These are phyloP conservation scores for Penicillium sp. DNA, from an alignment of 2,329 filamentous ascomycete species.

Conservation along the genomic window DNA sequence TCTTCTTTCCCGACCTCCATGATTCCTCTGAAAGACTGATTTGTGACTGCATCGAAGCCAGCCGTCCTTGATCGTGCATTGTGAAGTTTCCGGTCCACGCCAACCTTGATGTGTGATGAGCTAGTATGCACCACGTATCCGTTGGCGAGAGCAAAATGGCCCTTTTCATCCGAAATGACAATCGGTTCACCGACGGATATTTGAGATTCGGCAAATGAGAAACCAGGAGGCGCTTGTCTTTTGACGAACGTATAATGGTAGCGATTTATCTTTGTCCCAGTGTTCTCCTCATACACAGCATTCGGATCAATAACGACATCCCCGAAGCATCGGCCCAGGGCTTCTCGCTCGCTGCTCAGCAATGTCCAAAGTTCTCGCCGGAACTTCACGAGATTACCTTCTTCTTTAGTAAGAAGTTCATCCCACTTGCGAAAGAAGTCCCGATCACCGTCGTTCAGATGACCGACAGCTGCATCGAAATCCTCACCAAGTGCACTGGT, in stretches of 20 bases:
- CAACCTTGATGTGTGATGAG: slow-evolving; percentile 74
- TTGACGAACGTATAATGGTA: slow-evolving; percentile 85
- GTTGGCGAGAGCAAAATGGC: slow-evolving; percentile 91
- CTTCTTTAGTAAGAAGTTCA: slow-evolving; percentile 85
- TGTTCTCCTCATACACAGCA: slow-evolving; percentile 66
- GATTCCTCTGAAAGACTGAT: slow-evolving; percentile 86
- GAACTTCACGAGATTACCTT: slow-evolving; percentile 82
- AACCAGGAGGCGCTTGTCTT: slow-evolving; percentile 56
- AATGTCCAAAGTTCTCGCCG: slow-evolving; percentile 94
- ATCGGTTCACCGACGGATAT: slow-evolving; percentile 83
- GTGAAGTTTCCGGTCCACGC: slow-evolving; percentile 85
- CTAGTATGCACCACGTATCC: slow-evolving; percentile 80
- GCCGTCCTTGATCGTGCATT: slow-evolving; percentile 73
- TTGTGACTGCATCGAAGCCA: slow-evolving; percentile 71
- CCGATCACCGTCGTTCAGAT: slow-evolving; percentile 70
- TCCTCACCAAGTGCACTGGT: slow-evolving; percentile 76
- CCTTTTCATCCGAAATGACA: slow-evolving; percentile 92
- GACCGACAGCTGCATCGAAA: slow-evolving; percentile 75
- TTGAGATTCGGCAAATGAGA: slow-evolving; percentile 90
- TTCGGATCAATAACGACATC: slow-evolving; percentile 80
- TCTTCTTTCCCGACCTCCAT: slow-evolving; percentile 74
- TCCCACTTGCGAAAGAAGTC: slow-evolving; percentile 96
- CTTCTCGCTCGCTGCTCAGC: slow-evolving; percentile 83
- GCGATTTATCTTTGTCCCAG: slow-evolving; percentile 81
- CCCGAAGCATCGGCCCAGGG: slow-evolving; percentile 83